A percentile compares a stretch with the other conserved stretches of the same genome.
These are phyloP conservation scores for Hypoxylon fuscum DNA, from an alignment of 495 filamentous ascomycete species.

Conservation along the genomic window DNA sequence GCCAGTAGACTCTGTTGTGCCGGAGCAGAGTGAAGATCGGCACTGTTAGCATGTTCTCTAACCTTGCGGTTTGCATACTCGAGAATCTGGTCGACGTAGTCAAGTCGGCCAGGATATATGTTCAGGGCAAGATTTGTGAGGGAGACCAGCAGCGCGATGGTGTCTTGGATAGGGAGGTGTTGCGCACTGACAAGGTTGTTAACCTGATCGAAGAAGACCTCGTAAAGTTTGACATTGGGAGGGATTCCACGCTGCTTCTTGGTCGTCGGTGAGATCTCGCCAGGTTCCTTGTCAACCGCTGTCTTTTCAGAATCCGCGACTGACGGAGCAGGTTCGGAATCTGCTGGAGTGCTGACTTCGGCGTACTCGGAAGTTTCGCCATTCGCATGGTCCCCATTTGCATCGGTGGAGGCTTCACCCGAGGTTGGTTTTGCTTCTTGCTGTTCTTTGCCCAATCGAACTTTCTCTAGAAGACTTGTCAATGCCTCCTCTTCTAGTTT, in stretches of 20 bases:
- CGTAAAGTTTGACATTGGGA: conserved; percentile 87
- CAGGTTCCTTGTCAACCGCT: conserved; percentile 47
- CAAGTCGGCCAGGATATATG: conserved; percentile 89
- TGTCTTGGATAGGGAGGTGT: conserved; percentile 91
- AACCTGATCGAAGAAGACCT: conserved; percentile 97
- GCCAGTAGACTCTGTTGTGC: conserved; percentile 89
- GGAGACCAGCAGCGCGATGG: conserved; percentile 89
- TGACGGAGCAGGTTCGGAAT: conserved; percentile 48
- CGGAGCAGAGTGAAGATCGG: conserved; percentile 87
- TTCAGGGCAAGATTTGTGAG: conserved; percentile 92
- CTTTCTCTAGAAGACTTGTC: conserved; percentile 74
- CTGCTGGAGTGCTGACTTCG: conserved; percentile 47
- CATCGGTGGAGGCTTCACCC: conserved; percentile 30
- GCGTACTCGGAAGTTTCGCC: conserved; percentile 44
- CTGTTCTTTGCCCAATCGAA: conserved; percentile 73
- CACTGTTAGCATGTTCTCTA: conserved; percentile 87
- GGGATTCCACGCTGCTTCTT: conserved; percentile 77
- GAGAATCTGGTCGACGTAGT: conserved; percentile 95
- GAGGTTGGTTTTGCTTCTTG: conserved; percentile 42
- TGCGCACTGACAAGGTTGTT: conserved; percentile 90
- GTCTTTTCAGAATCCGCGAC: conserved; percentile 54
- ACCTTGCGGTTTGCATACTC: conserved; percentile 90
- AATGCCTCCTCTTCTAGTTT: conserved; percentile 87
- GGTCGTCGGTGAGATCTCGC: conserved; percentile 44
- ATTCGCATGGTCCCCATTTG: conserved; percentile 45